Evolutionary conservation across 1,284 basidiomycete genomes (phyloP).

Genomic region (Sanguinoderma infundibulare): DNA sequence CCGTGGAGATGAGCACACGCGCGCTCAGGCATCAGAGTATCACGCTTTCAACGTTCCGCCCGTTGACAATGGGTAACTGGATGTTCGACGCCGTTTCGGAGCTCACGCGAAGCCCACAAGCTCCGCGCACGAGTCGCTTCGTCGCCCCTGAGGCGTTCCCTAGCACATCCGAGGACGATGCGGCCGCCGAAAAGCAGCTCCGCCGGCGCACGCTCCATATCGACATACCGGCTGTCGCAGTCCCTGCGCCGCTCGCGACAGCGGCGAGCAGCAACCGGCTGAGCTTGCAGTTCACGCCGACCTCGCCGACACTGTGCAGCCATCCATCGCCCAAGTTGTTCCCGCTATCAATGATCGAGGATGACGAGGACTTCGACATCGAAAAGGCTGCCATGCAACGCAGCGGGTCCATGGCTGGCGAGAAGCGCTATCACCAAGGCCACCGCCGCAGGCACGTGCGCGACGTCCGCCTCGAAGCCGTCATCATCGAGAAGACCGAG

Average conservation of each 20-base stretch:
- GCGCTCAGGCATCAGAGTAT: slow-evolving; percentile 44
- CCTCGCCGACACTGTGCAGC: slow-evolving; percentile 38
- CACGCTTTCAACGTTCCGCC: slow-evolving; percentile 36
- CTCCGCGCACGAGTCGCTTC: slow-evolving; percentile 41
- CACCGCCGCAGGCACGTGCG: slow-evolving; percentile 43
- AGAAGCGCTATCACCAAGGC: slow-evolving; percentile 30
- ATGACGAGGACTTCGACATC: slow-evolving; percentile 42
- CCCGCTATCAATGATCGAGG: slow-evolving; percentile 35
- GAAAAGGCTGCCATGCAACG: slow-evolving; percentile 33
- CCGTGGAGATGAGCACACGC: slow-evolving; percentile 27
- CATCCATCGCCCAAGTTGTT: slow-evolving; percentile 41
- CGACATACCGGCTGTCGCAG: slow-evolving; percentile 32
- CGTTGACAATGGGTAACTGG: slow-evolving; percentile 63
- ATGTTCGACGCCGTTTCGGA: slow-evolving; percentile 80
- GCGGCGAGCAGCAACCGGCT: slow-evolving; percentile 40
- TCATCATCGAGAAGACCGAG: slow-evolving; percentile 38
- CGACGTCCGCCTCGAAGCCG: slow-evolving; percentile 41
- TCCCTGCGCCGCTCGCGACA: slow-evolving; percentile 29
- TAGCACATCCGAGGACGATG: slow-evolving; percentile 26
- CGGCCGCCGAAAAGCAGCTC: slow-evolving; percentile 19
- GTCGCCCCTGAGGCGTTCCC: slow-evolving; percentile 40
- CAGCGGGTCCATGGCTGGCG: slow-evolving; percentile 25
- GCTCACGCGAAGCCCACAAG: slow-evolving; percentile 45
- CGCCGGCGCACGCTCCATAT: slow-evolving; percentile 39
- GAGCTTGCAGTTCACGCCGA: slow-evolving; percentile 69